Evolutionary conservation across 2,329 filamentous ascomycete species (phyloP).

Genomic region (Epichloe coenophiala): DNA sequence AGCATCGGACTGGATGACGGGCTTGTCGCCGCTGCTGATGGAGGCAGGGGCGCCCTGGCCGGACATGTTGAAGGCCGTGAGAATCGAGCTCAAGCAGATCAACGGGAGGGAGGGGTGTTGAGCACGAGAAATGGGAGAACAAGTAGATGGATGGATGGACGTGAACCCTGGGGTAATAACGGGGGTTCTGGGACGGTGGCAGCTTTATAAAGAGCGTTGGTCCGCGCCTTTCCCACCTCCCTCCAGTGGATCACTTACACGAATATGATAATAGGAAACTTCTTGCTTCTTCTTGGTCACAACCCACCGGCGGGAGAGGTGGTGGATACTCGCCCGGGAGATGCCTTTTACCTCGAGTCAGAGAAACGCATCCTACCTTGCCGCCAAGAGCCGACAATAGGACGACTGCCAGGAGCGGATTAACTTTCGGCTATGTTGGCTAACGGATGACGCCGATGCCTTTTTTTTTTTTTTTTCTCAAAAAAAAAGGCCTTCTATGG

Average conservation of each 20-base stretch:
- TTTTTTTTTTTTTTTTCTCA: too few relatives aligned
- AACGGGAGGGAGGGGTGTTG: background rate
- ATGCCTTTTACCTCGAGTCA: background rate
- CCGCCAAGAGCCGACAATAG: background rate
- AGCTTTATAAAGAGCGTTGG: background rate
- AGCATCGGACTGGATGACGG: background rate
- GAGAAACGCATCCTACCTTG: background rate
- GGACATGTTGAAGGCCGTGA: slow-evolving; percentile 1
- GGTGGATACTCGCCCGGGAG: background rate
- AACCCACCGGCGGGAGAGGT: background rate
- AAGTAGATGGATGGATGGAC: too few relatives aligned
- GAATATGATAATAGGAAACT: background rate
- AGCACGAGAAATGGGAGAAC: too few relatives aligned
- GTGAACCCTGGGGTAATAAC: too few relatives aligned
- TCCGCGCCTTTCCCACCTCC: background rate
- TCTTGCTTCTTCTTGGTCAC: background rate
- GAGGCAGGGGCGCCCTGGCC: background rate
- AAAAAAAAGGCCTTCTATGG: too few relatives aligned
- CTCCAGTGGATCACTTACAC: background rate
- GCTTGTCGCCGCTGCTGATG: slow-evolving; percentile 4
- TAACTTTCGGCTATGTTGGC: background rate
- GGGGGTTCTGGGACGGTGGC: background rate
- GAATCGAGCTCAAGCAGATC: background rate
- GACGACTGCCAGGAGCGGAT: background rate
- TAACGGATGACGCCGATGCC: background rate